These are phyloP conservation scores for Chytridium lagenaria DNA, from an alignment of 371 early-diverging fungal species.

Conservation along the genomic window DNA sequence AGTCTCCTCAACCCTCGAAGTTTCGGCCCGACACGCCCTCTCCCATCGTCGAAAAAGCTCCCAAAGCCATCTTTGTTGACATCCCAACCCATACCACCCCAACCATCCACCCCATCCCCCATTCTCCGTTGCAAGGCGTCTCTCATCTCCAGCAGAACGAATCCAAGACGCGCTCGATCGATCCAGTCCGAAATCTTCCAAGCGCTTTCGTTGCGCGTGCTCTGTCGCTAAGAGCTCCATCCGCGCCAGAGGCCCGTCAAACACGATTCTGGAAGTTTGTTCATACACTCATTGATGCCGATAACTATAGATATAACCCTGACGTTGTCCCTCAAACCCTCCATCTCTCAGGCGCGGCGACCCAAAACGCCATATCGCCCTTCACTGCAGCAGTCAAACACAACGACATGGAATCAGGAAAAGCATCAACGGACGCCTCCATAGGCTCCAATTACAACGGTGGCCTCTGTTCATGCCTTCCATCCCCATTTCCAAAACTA, in stretches of 20 bases:
- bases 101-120: background rate
- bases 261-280: background rate
- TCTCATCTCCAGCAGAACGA: background rate
- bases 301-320: constrained; percentile 5
- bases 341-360: background rate
- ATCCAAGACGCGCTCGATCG: background rate
- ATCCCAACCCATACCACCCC: background rate
- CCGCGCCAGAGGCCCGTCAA: background rate
- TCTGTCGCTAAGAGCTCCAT: background rate
- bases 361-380: background rate
- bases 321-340: background rate
- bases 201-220: background rate
- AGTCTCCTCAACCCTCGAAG: too few species aligned
- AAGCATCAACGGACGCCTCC: background rate
- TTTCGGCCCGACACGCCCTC: too few species aligned
- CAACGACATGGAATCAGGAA: background rate
- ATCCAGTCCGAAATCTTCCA: background rate
- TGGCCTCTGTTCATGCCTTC: background rate
- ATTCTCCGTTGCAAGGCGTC: background rate
- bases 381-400: background rate
- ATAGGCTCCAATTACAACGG: background rate
- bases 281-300: constrained; percentile 3
- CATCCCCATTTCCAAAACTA: background rate
- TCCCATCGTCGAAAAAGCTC: background rate
- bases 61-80: background rate